Base-by-base conservation (phyloP, 2,329 filamentous ascomycete genomes). In the Fusarium sp. region DNA sequence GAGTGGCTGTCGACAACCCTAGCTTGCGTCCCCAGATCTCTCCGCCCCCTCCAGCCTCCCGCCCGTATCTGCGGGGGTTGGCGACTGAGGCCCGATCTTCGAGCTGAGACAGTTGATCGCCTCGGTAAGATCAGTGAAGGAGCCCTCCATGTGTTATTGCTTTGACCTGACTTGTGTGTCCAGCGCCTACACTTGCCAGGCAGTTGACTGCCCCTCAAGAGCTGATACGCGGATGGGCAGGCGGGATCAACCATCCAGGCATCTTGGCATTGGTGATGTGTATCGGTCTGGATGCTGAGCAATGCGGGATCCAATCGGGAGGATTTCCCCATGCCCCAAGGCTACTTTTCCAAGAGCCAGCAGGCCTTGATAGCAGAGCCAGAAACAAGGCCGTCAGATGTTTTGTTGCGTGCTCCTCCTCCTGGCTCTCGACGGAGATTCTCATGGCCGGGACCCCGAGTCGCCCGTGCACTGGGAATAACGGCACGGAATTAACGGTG, bases 381-480 rank as follows among this genome's bases (percentile, higher is more conserved):
- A 40, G 31, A 24, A 61, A 44, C 24, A 57, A 11, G 38, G 40
- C 40, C 33, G 58, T 38, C 42, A 53, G 40, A 17, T 46, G 57
- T 38, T 62, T 57, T 42, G 9, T 29, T 40, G 29, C 20, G 27
- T 59, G 16, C 42, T 27, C 33, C 40, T 24, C 24, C 24, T 35
- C 7, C 27, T 51, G 6, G 24, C 6, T 35, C 57, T 60, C 27
- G 56, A 61, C 61, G 62, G 71, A 42, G 46, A 66, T 44, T 72
- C 65, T 69, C 56, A 49, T 35, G 40, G 33, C 64, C 38, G 67
- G 53, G 42, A 73, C 58, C 27, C 53, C 51, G 57, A 64, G 55
- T 53, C 36, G 31, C 24, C 71, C 62, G 65, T 69, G 68, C 56
- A 53, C 69, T 64, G 71, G 71, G 55, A 74, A 74, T 74, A 74